Evolutionary conservation across 164 flowering plant genomes (phyloP).

Genomic region (Stephania yunnanensis): DNA sequence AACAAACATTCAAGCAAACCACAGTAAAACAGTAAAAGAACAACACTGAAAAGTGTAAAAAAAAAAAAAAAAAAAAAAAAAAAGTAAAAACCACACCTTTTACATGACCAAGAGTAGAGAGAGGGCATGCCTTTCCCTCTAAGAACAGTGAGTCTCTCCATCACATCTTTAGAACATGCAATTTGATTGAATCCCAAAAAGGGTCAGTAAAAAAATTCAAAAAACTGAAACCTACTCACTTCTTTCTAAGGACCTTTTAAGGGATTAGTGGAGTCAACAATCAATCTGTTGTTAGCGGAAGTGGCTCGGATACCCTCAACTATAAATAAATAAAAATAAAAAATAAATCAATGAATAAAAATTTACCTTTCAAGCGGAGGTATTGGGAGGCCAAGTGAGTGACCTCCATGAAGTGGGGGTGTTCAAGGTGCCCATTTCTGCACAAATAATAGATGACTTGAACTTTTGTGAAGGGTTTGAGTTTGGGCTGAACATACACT

Average conservation of each 20-base stretch:
- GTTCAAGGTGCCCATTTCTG: slow-evolving; percentile 64
- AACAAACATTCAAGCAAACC: not conserved
- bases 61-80: not conserved
- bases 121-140: slow-evolving; percentile 89
- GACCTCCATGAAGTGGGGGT: slow-evolving; percentile 74
- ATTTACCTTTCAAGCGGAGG: slow-evolving; percentile 56
- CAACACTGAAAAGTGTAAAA: not conserved
- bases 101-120: slow-evolving; percentile 89
- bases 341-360: not conserved
- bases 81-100: slow-evolving; percentile 43
- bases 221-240: not conserved
- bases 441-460: slow-evolving; percentile 52
- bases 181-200: too few relatives aligned
- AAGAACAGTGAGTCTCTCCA: slow-evolving; percentile 53
- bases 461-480: slow-evolving; percentile 35
- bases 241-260: too few relatives aligned
- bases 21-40: not conserved
- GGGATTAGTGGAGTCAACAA: too few relatives aligned
- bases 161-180: slow-evolving; percentile 42
- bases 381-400: slow-evolving; percentile 38
- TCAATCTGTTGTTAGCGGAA: too few relatives aligned
- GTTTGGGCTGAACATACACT: slow-evolving; percentile 15
- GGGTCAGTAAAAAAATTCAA: not conserved
- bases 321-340: too few relatives aligned
- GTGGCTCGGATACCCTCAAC: too few relatives aligned